Evolutionary conservation across 352 stramenopile species (phyloP).

Genomic region (Globisporangium orthogonon): DNA sequence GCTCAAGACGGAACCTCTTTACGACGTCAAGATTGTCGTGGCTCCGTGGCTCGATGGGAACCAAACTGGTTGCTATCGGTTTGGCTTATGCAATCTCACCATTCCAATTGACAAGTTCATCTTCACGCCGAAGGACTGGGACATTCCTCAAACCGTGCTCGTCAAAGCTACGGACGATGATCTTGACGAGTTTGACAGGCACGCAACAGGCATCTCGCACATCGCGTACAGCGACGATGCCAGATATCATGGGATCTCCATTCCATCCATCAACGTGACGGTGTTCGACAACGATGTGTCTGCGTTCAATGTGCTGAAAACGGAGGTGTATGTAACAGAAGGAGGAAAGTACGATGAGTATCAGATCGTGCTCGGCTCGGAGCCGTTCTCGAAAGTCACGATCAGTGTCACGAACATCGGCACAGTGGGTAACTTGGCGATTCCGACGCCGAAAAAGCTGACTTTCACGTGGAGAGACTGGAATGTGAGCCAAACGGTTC

Average conservation of each 20-base stretch:
- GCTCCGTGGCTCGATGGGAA: conserved; percentile 55
- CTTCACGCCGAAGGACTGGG: conserved; percentile 62
- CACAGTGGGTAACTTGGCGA: conserved; percentile 35
- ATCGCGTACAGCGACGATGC: conserved; percentile 52
- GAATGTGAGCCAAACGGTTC: conserved; percentile 50
- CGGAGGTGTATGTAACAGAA: conserved; percentile 34
- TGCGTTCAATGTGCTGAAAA: conserved; percentile 36
- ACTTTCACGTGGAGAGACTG: conserved; percentile 67
- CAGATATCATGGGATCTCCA: conserved; percentile 58
- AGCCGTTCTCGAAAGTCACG: conserved; percentile 66
- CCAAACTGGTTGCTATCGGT: conserved; percentile 66
- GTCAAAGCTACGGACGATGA: conserved; percentile 57
- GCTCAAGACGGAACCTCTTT: conserved; percentile 55
- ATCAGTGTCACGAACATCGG: conserved; percentile 43
- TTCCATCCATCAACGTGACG: conserved; percentile 55
- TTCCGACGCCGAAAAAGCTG: conserved; percentile 23
- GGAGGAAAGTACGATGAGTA: conserved; percentile 40
- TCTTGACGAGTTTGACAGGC: conserved; percentile 57
- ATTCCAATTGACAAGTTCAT: conserved; percentile 37
- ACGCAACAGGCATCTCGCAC: conserved; percentile 67
- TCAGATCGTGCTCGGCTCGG: conserved; percentile 39
- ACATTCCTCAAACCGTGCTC: conserved; percentile 45
- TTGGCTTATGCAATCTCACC: conserved; percentile 67
- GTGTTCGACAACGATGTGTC: conserved; percentile 64
- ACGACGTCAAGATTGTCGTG: conserved; percentile 52